Conservation (phyloP, 768 basidiomycete genomes). For the Pholiota molesta region DNA sequence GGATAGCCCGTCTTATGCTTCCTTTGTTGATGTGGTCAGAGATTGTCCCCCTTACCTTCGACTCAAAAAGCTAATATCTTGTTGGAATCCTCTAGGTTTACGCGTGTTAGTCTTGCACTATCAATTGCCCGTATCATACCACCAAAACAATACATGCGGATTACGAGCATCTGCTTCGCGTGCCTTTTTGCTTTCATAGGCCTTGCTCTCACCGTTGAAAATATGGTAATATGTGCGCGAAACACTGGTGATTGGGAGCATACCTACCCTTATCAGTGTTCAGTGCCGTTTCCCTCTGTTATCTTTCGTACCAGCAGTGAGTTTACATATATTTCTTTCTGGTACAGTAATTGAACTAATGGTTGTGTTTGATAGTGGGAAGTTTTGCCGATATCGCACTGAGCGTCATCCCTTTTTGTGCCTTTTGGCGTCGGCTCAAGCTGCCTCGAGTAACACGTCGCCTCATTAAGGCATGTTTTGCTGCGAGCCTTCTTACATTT, state of each 20-base stretch:
- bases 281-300: background rate
- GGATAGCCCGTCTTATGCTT: background rate
- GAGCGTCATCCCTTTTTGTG: conserved; percentile 15
- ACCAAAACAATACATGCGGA: conserved; percentile 5
- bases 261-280: background rate
- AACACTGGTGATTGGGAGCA: background rate
- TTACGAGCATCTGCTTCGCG: conserved; percentile 10
- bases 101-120: conserved; percentile 20
- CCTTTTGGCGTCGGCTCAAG: conserved; percentile 20
- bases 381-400: conserved; percentile 20
- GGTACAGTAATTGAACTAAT: background rate
- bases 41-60: background rate
- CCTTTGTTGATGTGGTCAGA: background rate
- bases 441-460: conserved; percentile 13
- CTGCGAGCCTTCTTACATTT: conserved; percentile 21
- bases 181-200: conserved; percentile 8
- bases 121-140: conserved; percentile 18
- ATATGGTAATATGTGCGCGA: background rate
- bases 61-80: background rate
- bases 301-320: background rate
- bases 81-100: conserved; percentile 3
- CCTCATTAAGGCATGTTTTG: conserved; percentile 21
- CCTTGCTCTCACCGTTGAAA: conserved; percentile 3
- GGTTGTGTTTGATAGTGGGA: conserved; percentile 14
- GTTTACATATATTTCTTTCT: background rate